Conservation (phyloP, 257 asterid species). For the Solanum commersonii region DNA sequence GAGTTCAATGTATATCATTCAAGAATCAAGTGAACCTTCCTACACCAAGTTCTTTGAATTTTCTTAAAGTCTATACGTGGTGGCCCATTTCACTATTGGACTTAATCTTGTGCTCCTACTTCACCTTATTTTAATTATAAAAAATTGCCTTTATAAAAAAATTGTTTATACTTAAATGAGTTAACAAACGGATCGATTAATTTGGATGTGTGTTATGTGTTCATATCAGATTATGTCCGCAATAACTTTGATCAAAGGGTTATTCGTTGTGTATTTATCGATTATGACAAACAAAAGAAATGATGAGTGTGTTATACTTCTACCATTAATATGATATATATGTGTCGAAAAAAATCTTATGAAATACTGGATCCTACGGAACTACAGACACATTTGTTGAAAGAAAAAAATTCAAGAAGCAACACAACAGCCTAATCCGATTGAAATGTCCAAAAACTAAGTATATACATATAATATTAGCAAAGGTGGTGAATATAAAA, state of each 20-base stretch:
- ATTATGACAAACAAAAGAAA: no score
- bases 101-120: neutral
- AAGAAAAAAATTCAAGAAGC: neutral
- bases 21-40: neutral
- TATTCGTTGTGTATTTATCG: no score
- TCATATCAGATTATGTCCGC: neutral
- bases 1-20: neutral
- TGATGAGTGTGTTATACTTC: no score
- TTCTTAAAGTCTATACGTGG: neutral
- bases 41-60: constrained; percentile 9
- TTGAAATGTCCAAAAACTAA: neutral
- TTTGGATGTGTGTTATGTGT: neutral
- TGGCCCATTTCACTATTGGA: neutral
- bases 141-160: neutral
- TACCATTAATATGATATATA: no score
- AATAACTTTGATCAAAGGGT: neutral
- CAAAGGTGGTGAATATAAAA: neutral
- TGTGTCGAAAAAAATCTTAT: no score
- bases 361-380: no score
- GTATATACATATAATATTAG: no score
- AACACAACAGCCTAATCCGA: neutral
- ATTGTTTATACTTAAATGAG: neutral
- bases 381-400: no score
- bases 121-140: neutral
- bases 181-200: neutral